A percentile compares a stretch with the other conserved stretches of the same genome.
Conservation (phyloP, 257 asterid genomes). For the Petunia secreta region DNA sequence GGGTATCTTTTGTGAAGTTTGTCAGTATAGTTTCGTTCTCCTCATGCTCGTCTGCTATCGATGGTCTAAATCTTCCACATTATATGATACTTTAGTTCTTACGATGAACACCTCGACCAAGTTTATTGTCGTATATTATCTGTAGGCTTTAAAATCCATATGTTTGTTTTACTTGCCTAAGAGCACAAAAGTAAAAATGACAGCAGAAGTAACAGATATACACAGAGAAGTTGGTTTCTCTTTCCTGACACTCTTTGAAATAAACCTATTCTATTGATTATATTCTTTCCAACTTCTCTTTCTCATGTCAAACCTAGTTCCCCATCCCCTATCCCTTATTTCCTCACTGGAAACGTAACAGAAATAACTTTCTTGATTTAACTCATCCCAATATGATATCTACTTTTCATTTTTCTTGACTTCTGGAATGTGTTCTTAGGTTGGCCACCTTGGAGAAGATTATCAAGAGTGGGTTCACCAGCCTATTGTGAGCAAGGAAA, state of each 20-base stretch:
- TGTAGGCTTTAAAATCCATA: neutral
- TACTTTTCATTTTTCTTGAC: neutral
- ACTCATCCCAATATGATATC: constrained; percentile 6
- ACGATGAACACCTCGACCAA: neutral
- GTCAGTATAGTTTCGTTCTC: neutral
- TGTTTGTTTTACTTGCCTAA: neutral
- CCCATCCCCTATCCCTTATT: neutral
- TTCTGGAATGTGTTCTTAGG: constrained; percentile 43
- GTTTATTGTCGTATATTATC: neutral
- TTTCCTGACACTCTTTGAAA: neutral
- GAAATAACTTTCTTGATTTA: neutral
- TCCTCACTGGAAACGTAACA: neutral
- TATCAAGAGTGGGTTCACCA: constrained; percentile 82
- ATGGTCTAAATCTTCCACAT: neutral
- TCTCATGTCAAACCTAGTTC: neutral
- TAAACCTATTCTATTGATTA: neutral
- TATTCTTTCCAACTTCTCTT: neutral
- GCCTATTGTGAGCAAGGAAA: constrained; percentile 64
- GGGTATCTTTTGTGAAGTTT: neutral
- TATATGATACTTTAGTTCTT: neutral
- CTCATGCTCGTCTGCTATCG: neutral
- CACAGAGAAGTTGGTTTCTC: neutral
- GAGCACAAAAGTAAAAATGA: neutral
- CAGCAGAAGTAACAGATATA: neutral
- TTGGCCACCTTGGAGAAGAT: constrained; percentile 84